Evolutionary conservation across 1,139 yeast genomes (phyloP), one percentile per base, ranked within the genome.

Genomic region (Geotrichum reessii): DNA sequence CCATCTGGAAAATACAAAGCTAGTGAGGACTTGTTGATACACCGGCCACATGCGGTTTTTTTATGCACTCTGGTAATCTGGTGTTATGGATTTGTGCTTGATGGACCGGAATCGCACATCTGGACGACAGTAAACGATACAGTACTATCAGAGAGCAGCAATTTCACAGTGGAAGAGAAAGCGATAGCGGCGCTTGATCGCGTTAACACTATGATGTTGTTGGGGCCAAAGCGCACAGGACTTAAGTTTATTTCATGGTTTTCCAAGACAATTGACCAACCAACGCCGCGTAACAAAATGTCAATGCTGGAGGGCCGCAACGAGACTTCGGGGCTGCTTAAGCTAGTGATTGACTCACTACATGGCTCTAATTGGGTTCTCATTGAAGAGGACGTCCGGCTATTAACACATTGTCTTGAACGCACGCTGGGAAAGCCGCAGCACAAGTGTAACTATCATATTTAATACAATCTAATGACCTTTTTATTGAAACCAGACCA

Each of bases 41-140:
- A 83, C 64, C 74, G 90, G 50, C 79, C 84, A 24, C 81, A 83
- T 63, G 80, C 82, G 42, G 69, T 85, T 21, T 82, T 81, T 6
- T 72, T 81, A 56, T 77, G 82, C 3, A 74, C 81, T 0, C 67
- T 85, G 55, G 75, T 85, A 42, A 71, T 85, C 2, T 86, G 87
- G 86, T 76, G 83, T 0, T 85, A 78, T 64, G 81, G 79, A 55
- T 84, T 73, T 67, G 74, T 76, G 28, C 66, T 75, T 2, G 75
- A 76, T 50, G 91, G 91, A 0, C 84, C 87, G 0, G 90, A 85
- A 65, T 68, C 74, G 2, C 67, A 69, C 21, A 70, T 66, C 7
- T 49, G 54, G 49, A 37, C 52, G 14, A 37, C 42, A 6, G n/a
- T 52, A 51, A 47, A 24, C 25, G 49, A 27, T 40, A n/a, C 25